phyloP scores from a whole-genome alignment of 257 asterid species.

The Lavandula angustifolia region DNA sequence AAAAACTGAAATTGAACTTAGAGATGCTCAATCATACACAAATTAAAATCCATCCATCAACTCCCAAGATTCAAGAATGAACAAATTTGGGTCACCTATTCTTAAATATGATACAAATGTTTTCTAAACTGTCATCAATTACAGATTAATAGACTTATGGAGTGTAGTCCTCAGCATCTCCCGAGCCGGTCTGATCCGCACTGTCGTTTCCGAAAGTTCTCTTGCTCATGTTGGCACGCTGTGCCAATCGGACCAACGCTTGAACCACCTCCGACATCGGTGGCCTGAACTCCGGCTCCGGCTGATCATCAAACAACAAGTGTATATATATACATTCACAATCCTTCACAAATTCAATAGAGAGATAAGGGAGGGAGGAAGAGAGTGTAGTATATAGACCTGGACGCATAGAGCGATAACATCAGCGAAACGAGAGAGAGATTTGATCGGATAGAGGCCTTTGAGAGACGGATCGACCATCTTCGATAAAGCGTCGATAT shows the following conservation, averaged over 20 bases:
- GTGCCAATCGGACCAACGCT: constrained; percentile 88
- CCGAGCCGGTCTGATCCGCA: constrained; percentile 41
- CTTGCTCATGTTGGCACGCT: constrained; percentile 97
- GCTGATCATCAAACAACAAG: constrained; percentile 50
- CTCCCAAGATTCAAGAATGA: constrained; percentile 30
- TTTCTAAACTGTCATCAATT: constrained; percentile 1
- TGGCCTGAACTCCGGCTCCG: constrained; percentile 99
- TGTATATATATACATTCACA: too few species aligned
- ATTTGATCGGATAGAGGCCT: constrained; percentile 87
- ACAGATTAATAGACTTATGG: constrained; percentile 33
- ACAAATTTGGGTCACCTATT: constrained; percentile 36
- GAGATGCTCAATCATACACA: too few species aligned
- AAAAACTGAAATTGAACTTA: too few species aligned
- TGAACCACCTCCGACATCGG: constrained; percentile 97
- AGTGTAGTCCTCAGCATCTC: constrained; percentile 55
- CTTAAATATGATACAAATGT: constrained; percentile 41
- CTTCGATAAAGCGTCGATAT: constrained; percentile 88
- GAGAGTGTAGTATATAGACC: constrained; percentile 37
- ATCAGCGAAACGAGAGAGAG: constrained; percentile 94
- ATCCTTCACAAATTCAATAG: too few species aligned
- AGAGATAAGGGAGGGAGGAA: too few species aligned
- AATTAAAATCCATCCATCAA: background rate
- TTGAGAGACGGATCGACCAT: constrained; percentile 97
- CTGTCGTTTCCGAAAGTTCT: constrained; percentile 41
- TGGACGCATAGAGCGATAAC: constrained; percentile 96